phyloP scores from a whole-genome alignment of 2,329 filamentous ascomycete species.

The Colletotrichum cuscutae region DNA sequence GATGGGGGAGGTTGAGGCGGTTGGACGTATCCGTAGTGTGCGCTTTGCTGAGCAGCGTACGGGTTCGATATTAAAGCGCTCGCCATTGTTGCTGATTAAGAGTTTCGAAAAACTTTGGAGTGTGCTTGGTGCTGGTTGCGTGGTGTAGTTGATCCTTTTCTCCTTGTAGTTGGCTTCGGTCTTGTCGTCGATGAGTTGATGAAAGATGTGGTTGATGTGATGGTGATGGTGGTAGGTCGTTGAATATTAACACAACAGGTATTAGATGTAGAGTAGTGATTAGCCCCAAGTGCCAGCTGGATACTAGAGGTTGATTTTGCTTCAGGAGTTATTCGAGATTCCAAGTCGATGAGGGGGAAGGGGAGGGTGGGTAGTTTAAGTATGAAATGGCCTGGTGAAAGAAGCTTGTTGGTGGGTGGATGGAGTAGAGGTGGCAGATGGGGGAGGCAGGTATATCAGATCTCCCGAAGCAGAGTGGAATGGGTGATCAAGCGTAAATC shows the following conservation, averaged over 20 bases:
- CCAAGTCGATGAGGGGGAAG: slow-evolving; percentile 35
- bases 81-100: slow-evolving; percentile 36
- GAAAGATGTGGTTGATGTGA: slow-evolving; percentile 19
- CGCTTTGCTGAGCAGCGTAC: slow-evolving; percentile 57
- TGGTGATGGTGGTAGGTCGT: not conserved
- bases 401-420: slow-evolving; percentile 54
- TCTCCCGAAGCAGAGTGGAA: slow-evolving; percentile 46
- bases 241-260: slow-evolving; percentile 39
- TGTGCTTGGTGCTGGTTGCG: slow-evolving; percentile 36
- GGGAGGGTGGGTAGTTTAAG: slow-evolving; percentile 56
- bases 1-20: slow-evolving; percentile 75
- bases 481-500: slow-evolving; percentile 63
- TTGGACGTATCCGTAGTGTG: slow-evolving; percentile 60
- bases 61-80: slow-evolving; percentile 48
- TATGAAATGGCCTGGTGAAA: slow-evolving; percentile 50
- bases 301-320: slow-evolving; percentile 43
- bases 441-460: slow-evolving; percentile 41
- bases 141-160: slow-evolving; percentile 1
- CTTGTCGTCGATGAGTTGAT: slow-evolving; percentile 24
- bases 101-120: not conserved
- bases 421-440: slow-evolving; percentile 34
- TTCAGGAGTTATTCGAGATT: slow-evolving; percentile 38
- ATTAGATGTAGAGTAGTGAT: slow-evolving; percentile 40
- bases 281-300: slow-evolving; percentile 49
- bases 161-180: slow-evolving; percentile 12